Conservation (phyloP, 2,329 filamentous ascomycete genomes). For the Fusarium sp. region DNA sequence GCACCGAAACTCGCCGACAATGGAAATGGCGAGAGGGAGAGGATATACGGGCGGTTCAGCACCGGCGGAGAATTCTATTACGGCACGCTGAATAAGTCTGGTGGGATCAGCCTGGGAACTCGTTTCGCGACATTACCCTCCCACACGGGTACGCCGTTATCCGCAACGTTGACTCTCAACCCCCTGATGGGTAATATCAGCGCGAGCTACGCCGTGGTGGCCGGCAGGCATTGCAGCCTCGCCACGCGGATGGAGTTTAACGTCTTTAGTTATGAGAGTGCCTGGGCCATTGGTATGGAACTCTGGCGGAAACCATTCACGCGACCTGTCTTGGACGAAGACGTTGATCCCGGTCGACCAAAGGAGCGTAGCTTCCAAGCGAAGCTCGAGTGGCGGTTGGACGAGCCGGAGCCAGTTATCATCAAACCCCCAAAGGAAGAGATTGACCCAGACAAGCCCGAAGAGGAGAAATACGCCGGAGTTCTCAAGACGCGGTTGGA, state of each 20-base stretch:
- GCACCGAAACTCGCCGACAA: slow-evolving; percentile 32
- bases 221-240: slow-evolving; percentile 83
- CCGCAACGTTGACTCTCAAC: slow-evolving; percentile 92
- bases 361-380: slow-evolving; percentile 63
- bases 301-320: slow-evolving; percentile 79
- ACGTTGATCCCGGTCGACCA: slow-evolving; percentile 26
- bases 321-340: slow-evolving; percentile 53
- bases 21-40: slow-evolving; percentile 62
- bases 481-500: slow-evolving; percentile 92
- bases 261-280: slow-evolving; percentile 97
- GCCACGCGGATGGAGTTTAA: slow-evolving; percentile 97
- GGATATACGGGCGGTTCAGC: slow-evolving; percentile 84
- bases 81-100: slow-evolving; percentile 92
- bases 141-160: slow-evolving; percentile 88
- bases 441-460: slow-evolving; percentile 40
- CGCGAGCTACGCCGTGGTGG: slow-evolving; percentile 91
- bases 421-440: slow-evolving; percentile 24
- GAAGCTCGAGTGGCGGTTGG: slow-evolving; percentile 64
- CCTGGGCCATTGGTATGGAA: slow-evolving; percentile 91
- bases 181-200: slow-evolving; percentile 94
- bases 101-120: slow-evolving; percentile 88
- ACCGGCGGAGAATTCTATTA: slow-evolving; percentile 96
- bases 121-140: slow-evolving; percentile 89
- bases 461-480: slow-evolving; percentile 78
- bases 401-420: slow-evolving; percentile 50